Percentiles rank a stretch among this genome's conserved stretches.
phyloP scores from a whole-genome alignment of 805 yeast genomes.

The Candida multigemmis region DNA sequence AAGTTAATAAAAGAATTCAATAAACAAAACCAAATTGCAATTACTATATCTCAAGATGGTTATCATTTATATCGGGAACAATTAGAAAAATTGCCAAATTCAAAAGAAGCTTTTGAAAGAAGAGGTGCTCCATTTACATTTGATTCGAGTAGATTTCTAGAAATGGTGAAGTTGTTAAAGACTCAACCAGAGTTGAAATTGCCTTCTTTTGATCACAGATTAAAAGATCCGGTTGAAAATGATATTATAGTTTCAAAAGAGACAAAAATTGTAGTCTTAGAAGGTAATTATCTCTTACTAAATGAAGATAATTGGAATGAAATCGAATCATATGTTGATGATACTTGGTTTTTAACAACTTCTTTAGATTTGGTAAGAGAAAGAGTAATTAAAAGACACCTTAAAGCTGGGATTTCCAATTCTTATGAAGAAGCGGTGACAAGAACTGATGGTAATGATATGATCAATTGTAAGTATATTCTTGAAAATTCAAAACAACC shows the following conservation, averaged over 20 bases:
- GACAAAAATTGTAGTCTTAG: conserved; percentile 54
- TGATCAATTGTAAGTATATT: conserved; percentile 48
- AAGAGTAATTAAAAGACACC: conserved; percentile 62
- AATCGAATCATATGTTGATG: conserved; percentile 29
- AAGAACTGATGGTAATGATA: conserved; percentile 49
- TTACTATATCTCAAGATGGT: conserved; percentile 31
- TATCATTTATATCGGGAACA: conserved; percentile 25
- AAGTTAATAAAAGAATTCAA: conserved; percentile 24
- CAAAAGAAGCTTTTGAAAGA: conserved; percentile 47
- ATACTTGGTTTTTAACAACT: conserved; percentile 45
- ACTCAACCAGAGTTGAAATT: conserved; percentile 11
- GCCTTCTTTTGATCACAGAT: conserved; percentile 71
- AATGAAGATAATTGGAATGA: conserved; percentile 51
- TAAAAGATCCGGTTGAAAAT: conserved; percentile 61
- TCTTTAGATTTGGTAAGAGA: conserved; percentile 36
- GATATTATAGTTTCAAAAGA: conserved; percentile 37
- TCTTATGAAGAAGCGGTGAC: conserved; percentile 40
- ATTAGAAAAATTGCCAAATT: conserved; percentile 36
- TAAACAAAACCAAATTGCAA: conserved; percentile 7
- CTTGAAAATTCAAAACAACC: conserved; percentile 9
- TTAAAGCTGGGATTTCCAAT: conserved; percentile 43
- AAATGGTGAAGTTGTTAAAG: conserved; percentile 10
- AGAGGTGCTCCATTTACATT: conserved; percentile 88
- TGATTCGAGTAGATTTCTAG: conserved; percentile 39
- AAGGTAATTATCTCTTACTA: conserved; percentile 67